Evolutionary conservation across 805 yeast genomes (phyloP).

Genomic region (Sugiyamaella floridensis): DNA sequence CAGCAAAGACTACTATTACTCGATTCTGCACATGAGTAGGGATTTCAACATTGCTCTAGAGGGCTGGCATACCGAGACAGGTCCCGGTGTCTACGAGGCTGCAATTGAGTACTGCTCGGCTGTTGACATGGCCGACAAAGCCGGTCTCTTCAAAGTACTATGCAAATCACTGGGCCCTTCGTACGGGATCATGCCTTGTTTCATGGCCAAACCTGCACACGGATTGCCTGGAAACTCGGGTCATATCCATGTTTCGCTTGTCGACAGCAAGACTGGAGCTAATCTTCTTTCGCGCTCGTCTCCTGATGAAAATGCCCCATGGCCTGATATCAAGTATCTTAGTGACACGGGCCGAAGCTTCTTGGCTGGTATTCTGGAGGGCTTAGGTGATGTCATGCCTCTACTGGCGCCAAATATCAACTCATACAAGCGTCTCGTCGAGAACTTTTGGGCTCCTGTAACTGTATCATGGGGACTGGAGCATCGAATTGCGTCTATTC

Average conservation of each 20-base stretch:
- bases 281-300: constrained; percentile 24
- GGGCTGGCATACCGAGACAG: constrained; percentile 33
- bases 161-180: constrained; percentile 26
- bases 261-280: constrained; percentile 20
- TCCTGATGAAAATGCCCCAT: constrained; percentile 22
- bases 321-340: constrained; percentile 25
- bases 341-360: constrained; percentile 27
- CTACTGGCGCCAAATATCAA: constrained; percentile 31
- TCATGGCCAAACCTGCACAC: constrained; percentile 33
- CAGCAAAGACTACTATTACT: constrained; percentile 26
- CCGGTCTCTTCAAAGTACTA: constrained; percentile 28
- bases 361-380: constrained; percentile 31
- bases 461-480: constrained; percentile 33
- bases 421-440: constrained; percentile 32
- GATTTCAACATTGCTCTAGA: constrained; percentile 25
- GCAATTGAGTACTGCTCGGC: constrained; percentile 29
- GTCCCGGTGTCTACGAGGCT: constrained; percentile 33
- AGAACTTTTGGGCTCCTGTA: constrained; percentile 33
- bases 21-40: constrained; percentile 20
- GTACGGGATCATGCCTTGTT: constrained; percentile 28
- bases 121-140: constrained; percentile 27
- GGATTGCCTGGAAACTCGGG: constrained; percentile 34
- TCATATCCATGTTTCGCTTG: constrained; percentile 29
- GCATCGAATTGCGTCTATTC: constrained; percentile 30
- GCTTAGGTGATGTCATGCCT: constrained; percentile 31